A percentile compares a stretch with the other conserved stretches of the same genome.
Conservation (phyloP, 345 rosid genomes). For the Citrus australasica region DNA sequence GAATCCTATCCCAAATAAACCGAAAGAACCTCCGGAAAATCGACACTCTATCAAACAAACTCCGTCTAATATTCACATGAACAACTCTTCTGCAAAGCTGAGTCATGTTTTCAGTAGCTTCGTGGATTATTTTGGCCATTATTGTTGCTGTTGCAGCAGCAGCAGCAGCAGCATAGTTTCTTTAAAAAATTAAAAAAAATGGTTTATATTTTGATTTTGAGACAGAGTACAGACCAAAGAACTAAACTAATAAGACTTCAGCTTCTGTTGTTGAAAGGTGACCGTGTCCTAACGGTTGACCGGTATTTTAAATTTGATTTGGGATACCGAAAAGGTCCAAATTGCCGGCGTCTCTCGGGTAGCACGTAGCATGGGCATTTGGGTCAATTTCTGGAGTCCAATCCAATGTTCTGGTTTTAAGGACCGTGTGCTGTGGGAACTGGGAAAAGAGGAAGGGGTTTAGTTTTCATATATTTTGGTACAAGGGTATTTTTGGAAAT, state of each 20-base stretch:
- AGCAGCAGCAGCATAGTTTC: background rate
- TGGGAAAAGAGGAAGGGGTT: background rate
- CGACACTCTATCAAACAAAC: conserved; percentile 49
- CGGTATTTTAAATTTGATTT: conserved; percentile 16
- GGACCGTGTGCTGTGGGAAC: background rate
- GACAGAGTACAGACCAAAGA: background rate
- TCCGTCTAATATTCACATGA: conserved; percentile 55
- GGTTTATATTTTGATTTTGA: background rate
- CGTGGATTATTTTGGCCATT: conserved; percentile 37
- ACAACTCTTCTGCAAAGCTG: conserved; percentile 50
- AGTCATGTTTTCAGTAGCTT: conserved; percentile 48
- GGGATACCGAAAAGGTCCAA: conserved; percentile 30
- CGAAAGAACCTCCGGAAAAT: conserved; percentile 58
- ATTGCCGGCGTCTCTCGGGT: conserved; percentile 45
- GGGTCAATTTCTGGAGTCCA: conserved; percentile 22
- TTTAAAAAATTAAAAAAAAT: too few species aligned
- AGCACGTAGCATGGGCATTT: conserved; percentile 21
- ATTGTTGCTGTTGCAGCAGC: background rate
- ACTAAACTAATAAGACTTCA: background rate
- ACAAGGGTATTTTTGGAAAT: conserved; percentile 2
- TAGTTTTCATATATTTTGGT: background rate
- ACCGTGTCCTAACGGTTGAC: conserved; percentile 38
- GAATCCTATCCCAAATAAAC: conserved; percentile 70
- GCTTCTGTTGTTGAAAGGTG: background rate
- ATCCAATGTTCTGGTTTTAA: background rate